These are phyloP conservation scores for Euphrasia arctica DNA, from an alignment of 305 asterid species.

Conservation along the genomic window DNA sequence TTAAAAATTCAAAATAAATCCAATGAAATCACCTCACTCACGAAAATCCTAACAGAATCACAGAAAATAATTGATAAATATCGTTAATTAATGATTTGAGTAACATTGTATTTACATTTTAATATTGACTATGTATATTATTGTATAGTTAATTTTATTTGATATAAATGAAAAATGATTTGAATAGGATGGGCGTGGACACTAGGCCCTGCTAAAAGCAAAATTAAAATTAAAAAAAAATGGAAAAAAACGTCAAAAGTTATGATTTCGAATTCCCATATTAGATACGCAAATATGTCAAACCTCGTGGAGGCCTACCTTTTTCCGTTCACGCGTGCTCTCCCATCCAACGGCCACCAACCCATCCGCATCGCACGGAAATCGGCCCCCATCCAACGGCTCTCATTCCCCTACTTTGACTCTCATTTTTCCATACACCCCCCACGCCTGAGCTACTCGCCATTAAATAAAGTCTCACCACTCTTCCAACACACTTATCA, in stretches of 20 bases:
- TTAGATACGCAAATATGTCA: conserved; percentile 66
- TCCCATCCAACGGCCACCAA: conserved; percentile 47
- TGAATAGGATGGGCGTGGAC: too few species aligned
- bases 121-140: too few species aligned
- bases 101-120: too few species aligned
- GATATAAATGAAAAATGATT: too few species aligned
- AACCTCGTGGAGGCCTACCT: conserved; percentile 59
- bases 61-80: too few species aligned
- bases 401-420: conserved; percentile 49
- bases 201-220: too few species aligned
- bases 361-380: conserved; percentile 62
- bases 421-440: conserved; percentile 28
- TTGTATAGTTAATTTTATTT: too few species aligned
- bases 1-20: too few species aligned
- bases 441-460: not conserved
- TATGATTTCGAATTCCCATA: conserved; percentile 41
- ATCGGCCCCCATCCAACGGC: conserved; percentile 48
- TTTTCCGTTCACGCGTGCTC: conserved; percentile 76
- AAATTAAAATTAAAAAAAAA: not conserved
- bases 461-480: conserved; percentile 30
- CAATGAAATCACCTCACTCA: too few species aligned
- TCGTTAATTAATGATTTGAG: too few species aligned
- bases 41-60: too few species aligned
- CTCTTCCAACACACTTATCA: conserved; percentile 12
- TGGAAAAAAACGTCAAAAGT: conserved; percentile 40